phyloP scores from a whole-genome alignment of 2,329 filamentous ascomycete genomes.

The Fusarium chlamydosporum region DNA sequence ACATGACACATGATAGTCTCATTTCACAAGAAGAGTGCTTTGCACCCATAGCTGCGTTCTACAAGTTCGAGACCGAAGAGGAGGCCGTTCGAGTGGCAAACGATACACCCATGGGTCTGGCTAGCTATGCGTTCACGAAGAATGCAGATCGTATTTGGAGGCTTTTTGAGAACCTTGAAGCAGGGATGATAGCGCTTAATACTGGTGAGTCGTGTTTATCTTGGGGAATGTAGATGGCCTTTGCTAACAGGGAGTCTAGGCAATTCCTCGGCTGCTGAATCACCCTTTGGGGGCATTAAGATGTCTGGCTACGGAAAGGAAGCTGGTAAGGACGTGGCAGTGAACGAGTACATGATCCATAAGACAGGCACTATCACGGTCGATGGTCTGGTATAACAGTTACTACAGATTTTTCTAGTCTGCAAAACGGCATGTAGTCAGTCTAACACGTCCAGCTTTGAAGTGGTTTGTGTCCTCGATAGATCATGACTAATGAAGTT shows the following conservation, averaged over 20 bases:
- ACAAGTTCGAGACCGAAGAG: constrained; percentile 35
- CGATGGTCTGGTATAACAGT: background rate
- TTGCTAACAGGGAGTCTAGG: background rate
- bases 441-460: no score
- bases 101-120: constrained; percentile 33
- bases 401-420: fast-evolving
- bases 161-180: constrained; percentile 37
- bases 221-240: no score
- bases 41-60: constrained; percentile 31
- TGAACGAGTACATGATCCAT: constrained; percentile 60
- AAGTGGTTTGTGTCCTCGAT: no score
- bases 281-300: constrained; percentile 52
- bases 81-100: constrained; percentile 34
- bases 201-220: background rate
- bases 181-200: constrained; percentile 42
- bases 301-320: constrained; percentile 43
- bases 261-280: constrained; percentile 55
- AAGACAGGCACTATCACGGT: constrained; percentile 52
- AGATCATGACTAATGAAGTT: no score
- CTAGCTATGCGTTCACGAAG: constrained; percentile 37
- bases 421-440: no score
- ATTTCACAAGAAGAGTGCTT: constrained; percentile 39
- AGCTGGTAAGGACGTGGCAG: constrained; percentile 59
- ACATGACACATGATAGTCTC: constrained; percentile 8
- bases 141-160: constrained; percentile 28